Base-by-base conservation (phyloP, 768 basidiomycete species). In the Lactifluus rugatus region DNA sequence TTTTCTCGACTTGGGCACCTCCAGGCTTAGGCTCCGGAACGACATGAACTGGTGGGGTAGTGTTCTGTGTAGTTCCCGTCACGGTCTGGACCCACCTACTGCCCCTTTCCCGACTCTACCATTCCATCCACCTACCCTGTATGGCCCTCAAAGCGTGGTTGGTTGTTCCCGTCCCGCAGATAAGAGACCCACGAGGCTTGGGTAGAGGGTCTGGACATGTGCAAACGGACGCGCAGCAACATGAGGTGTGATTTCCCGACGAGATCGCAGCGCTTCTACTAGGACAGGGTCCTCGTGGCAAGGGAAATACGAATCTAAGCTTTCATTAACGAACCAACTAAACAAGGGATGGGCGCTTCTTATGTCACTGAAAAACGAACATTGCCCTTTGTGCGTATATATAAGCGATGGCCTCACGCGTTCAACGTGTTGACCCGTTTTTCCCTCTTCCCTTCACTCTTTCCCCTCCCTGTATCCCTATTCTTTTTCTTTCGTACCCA, bases 361-460 rank as follows among this genome's bases (percentile, higher is more conserved):
- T 48, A 23, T 61, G 55, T 49, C 48, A 60, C 21, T 31, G 28
- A 31, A 31, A 5, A 37, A 6, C 41, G 31, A 62, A 60, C 57
- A 58, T 56, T 34, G 50, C 21, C 41, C 28, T 19, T 42, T 26
- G 16, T 39, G 56, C 53, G 51, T 19, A 25, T 63, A 63, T 58
- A 62, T 62, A 64, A 59, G 62, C 62, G 51, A 49, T n/a, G 34
- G 57, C 61, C 61, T 64, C 63, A 60, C 57, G 61, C 51, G 6
- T 62, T 34, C 48, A 53, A 64, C 63, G 63, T 64, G 63, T 63
- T 53, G 57, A 17, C 48, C 58, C 41, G 14, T 55, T 59, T 56
- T 62, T 53, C 28, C 41, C 54, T 47, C 54, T 48, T 62, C 52
- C 55, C 52, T 57, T 48, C 54, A n/a, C 41, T 54, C 62, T 49